Evolutionary conservation across 148 eudicot species (phyloP), one percentile per base, ranked within the genome.

Genomic region (Fagopyrum tataricum): DNA sequence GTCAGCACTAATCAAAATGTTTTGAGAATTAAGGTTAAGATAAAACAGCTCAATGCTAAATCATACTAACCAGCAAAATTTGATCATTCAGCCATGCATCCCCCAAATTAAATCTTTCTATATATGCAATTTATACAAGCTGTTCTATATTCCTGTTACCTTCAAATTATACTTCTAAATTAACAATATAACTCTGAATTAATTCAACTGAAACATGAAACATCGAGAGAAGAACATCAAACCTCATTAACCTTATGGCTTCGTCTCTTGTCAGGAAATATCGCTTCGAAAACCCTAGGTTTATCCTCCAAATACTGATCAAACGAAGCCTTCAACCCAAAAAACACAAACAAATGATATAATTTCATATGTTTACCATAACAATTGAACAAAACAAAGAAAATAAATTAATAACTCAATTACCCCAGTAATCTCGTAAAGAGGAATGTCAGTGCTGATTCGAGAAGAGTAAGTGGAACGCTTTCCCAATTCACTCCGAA

Each of bases 281-380:
- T 91, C 2, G 97, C 98, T 74, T 70, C 80, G 55, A 93, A 87
- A 2, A 93, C 97, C 81, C 98, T 83, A 20, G 90, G 82, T 58
- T 87, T 93, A 79, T 91, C 82, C 78, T 91, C 97, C 79, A 93
- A 85, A 82, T 93, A 93, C 71, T 82, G 82, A 87, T 93, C 97
- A 76, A 93, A 93, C 67, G 91, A 86, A 75, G 98, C 98, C 98
- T 93, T 87, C 67, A 61, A 2, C 44, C 68, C 69, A 8, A 6
- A 64, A 39, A 10, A 14, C 43, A 64, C 44, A 64, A 14, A 64
- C 15, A 42, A 64, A 64, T 18, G 18, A 3, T 39, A 20, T 15
- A 18, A 64, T 4, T 64, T 31, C 43, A 5, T 18, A 24, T 20
- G 31, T 56, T 56, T n/a, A 9, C 10, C 13, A 23, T 58, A 58